These are phyloP conservation scores for Golovinomyces cichoracearum DNA, from an alignment of 2,329 filamentous ascomycete species.

Conservation along the genomic window DNA sequence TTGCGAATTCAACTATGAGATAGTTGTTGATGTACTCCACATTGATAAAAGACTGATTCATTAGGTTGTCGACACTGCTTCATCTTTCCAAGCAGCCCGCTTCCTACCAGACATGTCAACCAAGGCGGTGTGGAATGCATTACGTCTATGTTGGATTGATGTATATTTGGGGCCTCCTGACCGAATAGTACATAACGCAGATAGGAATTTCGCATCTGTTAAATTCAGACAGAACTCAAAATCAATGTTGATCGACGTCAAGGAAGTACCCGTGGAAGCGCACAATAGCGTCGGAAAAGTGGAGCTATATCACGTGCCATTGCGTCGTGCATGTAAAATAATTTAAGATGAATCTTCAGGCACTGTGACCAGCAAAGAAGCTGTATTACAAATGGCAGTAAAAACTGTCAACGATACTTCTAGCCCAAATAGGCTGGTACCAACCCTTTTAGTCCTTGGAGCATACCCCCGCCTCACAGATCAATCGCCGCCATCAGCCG, in stretches of 20 bases:
- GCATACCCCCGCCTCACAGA: neutral
- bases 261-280: neutral
- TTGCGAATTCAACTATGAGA: slow-evolving; percentile 1
- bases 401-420: neutral
- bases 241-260: neutral
- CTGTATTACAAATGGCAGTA: neutral
- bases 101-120: neutral
- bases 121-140: neutral
- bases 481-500: neutral
- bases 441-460: slow-evolving; percentile 1
- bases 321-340: neutral
- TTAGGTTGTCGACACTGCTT: neutral
- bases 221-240: neutral
- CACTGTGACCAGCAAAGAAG: neutral
- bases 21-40: slow-evolving; percentile 3
- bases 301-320: neutral
- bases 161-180: neutral
- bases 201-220: slow-evolving; percentile 2
- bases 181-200: neutral
- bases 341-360: neutral
- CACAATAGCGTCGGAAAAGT: slow-evolving; percentile 2
- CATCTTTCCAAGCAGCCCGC: neutral
- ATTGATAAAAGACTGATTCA: neutral
- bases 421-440: neutral
- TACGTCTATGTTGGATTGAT: neutral